Evolutionary conservation across 2,329 filamentous ascomycete genomes (phyloP), one percentile per base, ranked within the genome.

Genomic region (Cladophialophora immunda): DNA sequence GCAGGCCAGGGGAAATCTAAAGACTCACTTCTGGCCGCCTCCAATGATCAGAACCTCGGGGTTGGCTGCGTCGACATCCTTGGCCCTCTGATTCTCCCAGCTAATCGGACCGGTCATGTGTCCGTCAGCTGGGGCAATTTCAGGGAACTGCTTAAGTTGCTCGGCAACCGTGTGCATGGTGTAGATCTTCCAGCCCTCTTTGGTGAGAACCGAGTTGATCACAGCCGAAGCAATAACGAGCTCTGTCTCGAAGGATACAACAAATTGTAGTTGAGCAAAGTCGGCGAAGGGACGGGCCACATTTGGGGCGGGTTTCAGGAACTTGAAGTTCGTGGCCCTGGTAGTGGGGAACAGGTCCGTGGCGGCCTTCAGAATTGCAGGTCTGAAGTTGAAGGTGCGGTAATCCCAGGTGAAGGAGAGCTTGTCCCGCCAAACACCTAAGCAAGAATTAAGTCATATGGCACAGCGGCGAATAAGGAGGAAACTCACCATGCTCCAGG

Each of bases 401-500:
- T 76, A 76, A 65, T 78, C 77, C 77, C 77, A 78, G 13, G 76
- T 77, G 59, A 77, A 79, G 30, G 73, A 72, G 17, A 79, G 70
- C 62, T 79, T 78, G 67, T 79, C 77, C 34, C 77, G 73, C 77
- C 77, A 78, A 4, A 77, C 76, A 45, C 76, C 76, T 77, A 56
- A 50, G 47, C 8, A n/a, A 38, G 1, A 41, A 41, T 55, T 65
- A 54, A 47, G 74, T 22, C 41, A 15, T 36, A 9, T 36, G 17
- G 8, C 4, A 36, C 9, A 6, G n/a, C 27, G n/a, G 19, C 29
- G 11, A 2, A n/a, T 19, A 11, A 17, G 13, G 27, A 53, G 27
- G 32, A 62, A 17, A 72, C 72, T 65, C 70, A 64, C 62, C 62
- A 58, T 52, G 72, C 22, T 72, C 70, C 6, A 74, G 71, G 66